These are phyloP conservation scores for Margaritispora aquatica DNA, from an alignment of 495 filamentous ascomycete genomes.

Conservation along the genomic window DNA sequence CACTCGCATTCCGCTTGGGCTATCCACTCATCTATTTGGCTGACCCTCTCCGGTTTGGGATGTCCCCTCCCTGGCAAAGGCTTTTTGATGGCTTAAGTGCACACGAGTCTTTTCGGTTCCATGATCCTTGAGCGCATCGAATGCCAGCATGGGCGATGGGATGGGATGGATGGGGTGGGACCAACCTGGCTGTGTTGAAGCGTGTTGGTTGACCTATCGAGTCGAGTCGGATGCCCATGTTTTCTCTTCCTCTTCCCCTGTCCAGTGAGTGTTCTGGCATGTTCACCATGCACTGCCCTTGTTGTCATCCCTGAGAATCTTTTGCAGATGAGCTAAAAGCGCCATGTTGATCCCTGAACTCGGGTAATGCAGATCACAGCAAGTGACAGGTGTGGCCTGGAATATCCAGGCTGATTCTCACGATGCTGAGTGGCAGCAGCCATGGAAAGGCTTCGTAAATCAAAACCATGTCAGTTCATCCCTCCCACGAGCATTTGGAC, in stretches of 20 bases:
- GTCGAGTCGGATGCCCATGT: slow-evolving; percentile 18
- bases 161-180: background rate
- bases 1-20: too few relatives aligned
- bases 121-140: slow-evolving; percentile 18
- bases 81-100: background rate
- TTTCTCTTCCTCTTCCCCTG: background rate
- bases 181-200: background rate
- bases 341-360: slow-evolving; percentile 21
- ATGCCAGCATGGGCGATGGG: slow-evolving; percentile 7
- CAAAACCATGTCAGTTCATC: background rate
- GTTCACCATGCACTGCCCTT: background rate
- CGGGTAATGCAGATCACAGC: slow-evolving; percentile 24
- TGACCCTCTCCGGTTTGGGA: background rate
- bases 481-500: background rate
- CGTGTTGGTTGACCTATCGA: slow-evolving; percentile 9
- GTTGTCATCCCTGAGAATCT: slow-evolving; percentile 14
- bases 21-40: background rate
- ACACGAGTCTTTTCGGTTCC: slow-evolving; percentile 19
- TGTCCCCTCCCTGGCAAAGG: background rate
- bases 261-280: background rate
- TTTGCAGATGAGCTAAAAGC: slow-evolving; percentile 22
- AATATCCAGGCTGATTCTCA: background rate
- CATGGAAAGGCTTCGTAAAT: slow-evolving; percentile 2
- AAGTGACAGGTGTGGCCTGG: slow-evolving; percentile 17
- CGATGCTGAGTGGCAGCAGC: slow-evolving; percentile 16